Base-by-base conservation (phyloP, 2,329 filamentous ascomycete species). In the Orbilia quercus region DNA sequence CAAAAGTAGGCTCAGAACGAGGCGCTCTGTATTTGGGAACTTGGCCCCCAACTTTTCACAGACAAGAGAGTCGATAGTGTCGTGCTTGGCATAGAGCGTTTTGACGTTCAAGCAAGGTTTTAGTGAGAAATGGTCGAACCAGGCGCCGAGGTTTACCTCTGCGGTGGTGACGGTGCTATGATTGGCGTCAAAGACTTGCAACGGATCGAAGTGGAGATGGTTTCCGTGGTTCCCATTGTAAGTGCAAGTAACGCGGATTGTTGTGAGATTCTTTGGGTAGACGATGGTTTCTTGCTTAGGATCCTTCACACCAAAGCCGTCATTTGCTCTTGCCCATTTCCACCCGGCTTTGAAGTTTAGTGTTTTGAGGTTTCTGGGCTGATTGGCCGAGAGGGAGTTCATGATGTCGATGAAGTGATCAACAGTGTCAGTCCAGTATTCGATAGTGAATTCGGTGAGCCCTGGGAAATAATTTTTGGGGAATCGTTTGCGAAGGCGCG, bases 251-350 rank as follows among this genome's bases (percentile, higher is more conserved):
- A 66, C 2, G 2, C 48, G 55, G 40, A 73, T 51, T 1, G 53
- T 66, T 1, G 60, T 73, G 16, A 73, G 20, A 1, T 50, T 60
- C 9, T 42, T 73, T 22, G 69, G 69, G n/a, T 55, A 73, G 6
- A 38, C n/a, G 42, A 73, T 62, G 1, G 7, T 40, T 20, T 53
- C 16, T 3, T 50, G 60, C 12, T 36, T 25, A 1, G 22, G 16
- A 36, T 59, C 58, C 16, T 54, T 16, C 16, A n/a, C 14, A 7
- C n/a, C 4, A 6, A n/a, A n/a, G n/a, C 16, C 9, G 53, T 28
- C 12, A 12, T 16, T 18, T 14, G 48, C 7, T 4, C 31, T 31
- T 9, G 20, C 20, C 54, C 47, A 57, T 22, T n/a, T 48, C 12
- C 45, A 42, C 2, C 0, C 9, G 0, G 40, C 6, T 6, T 7